A percentile compares a stretch with the other conserved stretches of the same genome.
phyloP scores from a whole-genome alignment of 495 filamentous ascomycete genomes.

The Xylaria flabelliformis region DNA sequence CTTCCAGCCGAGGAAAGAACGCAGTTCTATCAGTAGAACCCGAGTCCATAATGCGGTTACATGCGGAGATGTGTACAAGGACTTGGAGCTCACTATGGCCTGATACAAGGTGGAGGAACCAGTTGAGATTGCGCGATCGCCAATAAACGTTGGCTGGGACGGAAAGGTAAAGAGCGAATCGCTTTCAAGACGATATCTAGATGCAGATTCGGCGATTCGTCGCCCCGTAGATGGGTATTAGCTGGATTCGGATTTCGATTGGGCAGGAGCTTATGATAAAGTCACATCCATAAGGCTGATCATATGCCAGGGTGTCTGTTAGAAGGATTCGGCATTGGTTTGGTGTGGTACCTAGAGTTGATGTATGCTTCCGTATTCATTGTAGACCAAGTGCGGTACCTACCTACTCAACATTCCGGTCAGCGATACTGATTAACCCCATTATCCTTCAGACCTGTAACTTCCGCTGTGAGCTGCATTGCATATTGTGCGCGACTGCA shows the following conservation, averaged over 20 bases:
- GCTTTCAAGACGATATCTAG: constrained; percentile 11
- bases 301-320: constrained; percentile 12
- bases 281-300: constrained; percentile 30
- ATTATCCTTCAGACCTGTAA: constrained; percentile 1
- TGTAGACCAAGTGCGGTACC: not conserved
- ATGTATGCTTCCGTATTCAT: not conserved
- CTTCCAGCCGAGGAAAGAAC: not conserved
- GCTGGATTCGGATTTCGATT: constrained; percentile 14
- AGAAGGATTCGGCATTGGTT: constrained; percentile 28
- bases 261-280: constrained; percentile 22
- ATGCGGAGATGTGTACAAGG: not conserved
- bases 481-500: constrained; percentile 3
- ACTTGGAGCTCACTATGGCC: not conserved
- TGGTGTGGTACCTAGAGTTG: constrained; percentile 20
- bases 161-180: not conserved
- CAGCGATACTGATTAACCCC: constrained; percentile 11
- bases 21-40: not conserved
- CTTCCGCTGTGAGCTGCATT: constrained; percentile 12
- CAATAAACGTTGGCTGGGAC: not conserved
- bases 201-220: constrained; percentile 19
- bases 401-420: not conserved
- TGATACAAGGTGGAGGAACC: not conserved
- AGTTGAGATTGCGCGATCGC: not conserved
- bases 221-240: constrained; percentile 6
- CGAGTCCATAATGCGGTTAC: not conserved